Evolutionary conservation across 306 rosid genomes (phyloP).

Genomic region (Rubus parviflorus): DNA sequence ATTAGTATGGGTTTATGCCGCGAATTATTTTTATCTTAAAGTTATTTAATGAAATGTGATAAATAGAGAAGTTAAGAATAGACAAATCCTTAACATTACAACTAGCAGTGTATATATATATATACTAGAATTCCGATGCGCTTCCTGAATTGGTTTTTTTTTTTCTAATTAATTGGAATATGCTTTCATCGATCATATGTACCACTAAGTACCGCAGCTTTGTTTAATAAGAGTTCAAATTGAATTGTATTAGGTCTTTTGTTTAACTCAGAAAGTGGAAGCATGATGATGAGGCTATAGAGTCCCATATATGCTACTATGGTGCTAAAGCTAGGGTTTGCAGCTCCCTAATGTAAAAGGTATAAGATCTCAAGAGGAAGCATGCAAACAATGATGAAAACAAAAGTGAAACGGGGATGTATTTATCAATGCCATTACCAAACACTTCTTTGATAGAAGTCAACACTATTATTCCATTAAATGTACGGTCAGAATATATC

Average conservation of each 20-base stretch:
- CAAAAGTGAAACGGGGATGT: neutral
- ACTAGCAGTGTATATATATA: too few relatives aligned
- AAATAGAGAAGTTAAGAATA: too few relatives aligned
- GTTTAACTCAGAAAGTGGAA: slow-evolving; percentile 34
- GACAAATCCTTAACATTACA: too few relatives aligned
- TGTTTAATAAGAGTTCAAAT: slow-evolving; percentile 12
- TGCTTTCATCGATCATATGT: slow-evolving; percentile 6
- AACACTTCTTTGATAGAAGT: neutral
- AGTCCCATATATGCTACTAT: slow-evolving; percentile 16
- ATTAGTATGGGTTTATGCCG: too few relatives aligned
- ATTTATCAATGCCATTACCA: neutral
- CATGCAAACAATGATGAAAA: neutral
- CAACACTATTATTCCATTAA: neutral
- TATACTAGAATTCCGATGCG: too few relatives aligned
- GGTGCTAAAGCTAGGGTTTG: neutral
- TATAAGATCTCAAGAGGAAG: neutral
- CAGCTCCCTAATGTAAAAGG: neutral
- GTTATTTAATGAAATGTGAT: too few relatives aligned
- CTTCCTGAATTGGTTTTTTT: too few relatives aligned
- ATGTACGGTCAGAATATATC: neutral
- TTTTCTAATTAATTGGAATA: too few relatives aligned
- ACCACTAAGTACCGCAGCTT: slow-evolving; percentile 21
- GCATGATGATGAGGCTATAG: slow-evolving; percentile 44
- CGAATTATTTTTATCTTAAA: too few relatives aligned
- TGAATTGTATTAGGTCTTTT: slow-evolving; percentile 6